Evolutionary conservation across 2,329 filamentous ascomycete genomes (phyloP).

Genomic region (Phialophora expanda): DNA sequence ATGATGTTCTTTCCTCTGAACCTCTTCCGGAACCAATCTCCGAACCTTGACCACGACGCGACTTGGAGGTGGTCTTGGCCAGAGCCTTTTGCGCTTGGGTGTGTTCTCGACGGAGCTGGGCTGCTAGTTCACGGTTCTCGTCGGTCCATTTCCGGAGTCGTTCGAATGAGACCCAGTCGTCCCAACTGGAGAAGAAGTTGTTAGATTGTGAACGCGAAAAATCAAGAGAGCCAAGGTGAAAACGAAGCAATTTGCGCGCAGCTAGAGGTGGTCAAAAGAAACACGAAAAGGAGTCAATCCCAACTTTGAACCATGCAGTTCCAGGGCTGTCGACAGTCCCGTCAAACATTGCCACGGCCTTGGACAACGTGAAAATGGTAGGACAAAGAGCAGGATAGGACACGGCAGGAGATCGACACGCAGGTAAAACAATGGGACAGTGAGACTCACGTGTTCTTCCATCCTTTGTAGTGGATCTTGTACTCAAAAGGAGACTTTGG

Average conservation of each 20-base stretch:
- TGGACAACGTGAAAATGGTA: neutral
- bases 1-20: conserved; percentile 54
- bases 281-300: neutral
- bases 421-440: conserved; percentile 4
- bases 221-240: neutral
- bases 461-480: conserved; percentile 97
- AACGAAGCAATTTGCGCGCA: neutral
- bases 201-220: conserved; percentile 14
- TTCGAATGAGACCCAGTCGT: conserved; percentile 96
- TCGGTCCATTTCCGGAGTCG: conserved; percentile 92
- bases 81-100: conserved; percentile 31
- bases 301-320: neutral
- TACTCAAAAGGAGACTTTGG: conserved; percentile 81
- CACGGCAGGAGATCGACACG: neutral
- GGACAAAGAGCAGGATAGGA: neutral
- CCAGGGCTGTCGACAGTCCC: neutral
- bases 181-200: conserved; percentile 68
- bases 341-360: neutral
- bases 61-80: conserved; percentile 40
- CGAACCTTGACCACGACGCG: conserved; percentile 44
- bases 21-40: conserved; percentile 51
- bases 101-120: conserved; percentile 52
- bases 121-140: conserved; percentile 88
- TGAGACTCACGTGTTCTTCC: conserved; percentile 85
- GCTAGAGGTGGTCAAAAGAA: neutral